These are phyloP conservation scores for Boehmeria nivea DNA, from an alignment of 306 rosid species.

Conservation along the genomic window DNA sequence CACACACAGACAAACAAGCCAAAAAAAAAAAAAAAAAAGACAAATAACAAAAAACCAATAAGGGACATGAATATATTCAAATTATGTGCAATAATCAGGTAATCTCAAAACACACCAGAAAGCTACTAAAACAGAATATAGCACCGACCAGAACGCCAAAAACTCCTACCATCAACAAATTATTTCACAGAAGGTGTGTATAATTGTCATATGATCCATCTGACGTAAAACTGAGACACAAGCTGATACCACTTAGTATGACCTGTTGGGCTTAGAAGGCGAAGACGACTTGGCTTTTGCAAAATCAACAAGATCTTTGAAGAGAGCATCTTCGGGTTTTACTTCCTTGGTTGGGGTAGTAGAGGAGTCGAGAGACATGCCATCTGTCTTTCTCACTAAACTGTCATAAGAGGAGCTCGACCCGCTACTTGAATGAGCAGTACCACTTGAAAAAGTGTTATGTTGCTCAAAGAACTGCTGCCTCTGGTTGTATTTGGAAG, in stretches of 20 bases:
- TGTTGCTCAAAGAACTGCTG: slow-evolving; percentile 73
- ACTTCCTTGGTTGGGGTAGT: slow-evolving; percentile 56
- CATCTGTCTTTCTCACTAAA: slow-evolving; percentile 70
- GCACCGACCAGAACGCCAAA: slow-evolving; percentile 33
- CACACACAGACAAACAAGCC: too few relatives aligned
- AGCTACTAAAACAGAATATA: slow-evolving; percentile 20
- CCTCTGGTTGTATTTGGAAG: slow-evolving; percentile 64
- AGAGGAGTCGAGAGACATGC: slow-evolving; percentile 66
- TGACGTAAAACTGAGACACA: slow-evolving; percentile 21
- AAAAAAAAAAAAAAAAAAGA: too few relatives aligned
- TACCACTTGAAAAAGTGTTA: slow-evolving; percentile 21
- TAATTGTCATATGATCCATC: slow-evolving; percentile 28
- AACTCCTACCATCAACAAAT: slow-evolving; percentile 32
- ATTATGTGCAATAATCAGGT: slow-evolving; percentile 37
- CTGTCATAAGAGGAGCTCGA: slow-evolving; percentile 56
- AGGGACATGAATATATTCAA: slow-evolving; percentile 32
- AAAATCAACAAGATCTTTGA: slow-evolving; percentile 80
- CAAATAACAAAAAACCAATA: slow-evolving; percentile 7
- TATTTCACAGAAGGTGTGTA: slow-evolving; percentile 30
- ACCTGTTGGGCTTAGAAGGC: slow-evolving; percentile 55
- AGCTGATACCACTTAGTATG: slow-evolving; percentile 37
- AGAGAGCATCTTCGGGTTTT: slow-evolving; percentile 74
- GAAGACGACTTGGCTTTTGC: slow-evolving; percentile 75
- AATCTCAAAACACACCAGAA: slow-evolving; percentile 21
- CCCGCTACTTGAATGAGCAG: slow-evolving; percentile 40